phyloP scores from a whole-genome alignment of 2,329 filamentous ascomycete genomes.

The Cladophialophora yegresii region DNA sequence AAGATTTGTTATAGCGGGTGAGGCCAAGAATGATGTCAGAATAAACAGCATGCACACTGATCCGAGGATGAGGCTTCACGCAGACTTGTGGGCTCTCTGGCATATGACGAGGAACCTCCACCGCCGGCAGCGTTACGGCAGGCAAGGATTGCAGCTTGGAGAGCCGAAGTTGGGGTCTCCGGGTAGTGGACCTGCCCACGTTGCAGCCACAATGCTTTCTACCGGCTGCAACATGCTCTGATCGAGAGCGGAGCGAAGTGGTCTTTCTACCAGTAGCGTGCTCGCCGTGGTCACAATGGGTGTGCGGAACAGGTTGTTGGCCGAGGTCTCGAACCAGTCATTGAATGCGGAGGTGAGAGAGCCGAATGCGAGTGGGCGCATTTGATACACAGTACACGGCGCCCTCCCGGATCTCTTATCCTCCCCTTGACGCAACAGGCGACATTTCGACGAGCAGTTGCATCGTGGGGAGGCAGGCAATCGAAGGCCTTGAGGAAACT shows the following conservation, averaged over 20 bases:
- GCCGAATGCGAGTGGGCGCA: not conserved
- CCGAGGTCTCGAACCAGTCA: not conserved
- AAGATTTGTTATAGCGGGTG: not conserved
- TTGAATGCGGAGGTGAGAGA: not conserved
- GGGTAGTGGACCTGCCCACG: not conserved
- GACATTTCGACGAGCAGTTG: no score
- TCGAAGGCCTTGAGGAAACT: not conserved
- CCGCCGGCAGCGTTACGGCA: no score
- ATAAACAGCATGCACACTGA: not conserved
- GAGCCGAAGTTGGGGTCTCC: not conserved
- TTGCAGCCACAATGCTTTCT: not conserved
- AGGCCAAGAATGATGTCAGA: slow-evolving; percentile 10
- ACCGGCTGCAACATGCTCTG: not conserved
- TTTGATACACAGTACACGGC: not conserved
- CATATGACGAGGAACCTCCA: not conserved
- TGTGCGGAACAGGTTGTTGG: not conserved
- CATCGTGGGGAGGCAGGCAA: not conserved
- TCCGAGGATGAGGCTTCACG: no score
- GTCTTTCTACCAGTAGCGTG: not conserved
- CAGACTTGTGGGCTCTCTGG: not conserved
- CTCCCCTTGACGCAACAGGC: not conserved
- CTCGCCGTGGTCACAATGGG: not conserved
- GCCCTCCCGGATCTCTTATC: not conserved
- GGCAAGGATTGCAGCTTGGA: not conserved
- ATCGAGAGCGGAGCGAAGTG: not conserved